These are phyloP conservation scores for Asterochloris sp. DNA, from an alignment of 139 green algal genomes.

Conservation along the genomic window DNA sequence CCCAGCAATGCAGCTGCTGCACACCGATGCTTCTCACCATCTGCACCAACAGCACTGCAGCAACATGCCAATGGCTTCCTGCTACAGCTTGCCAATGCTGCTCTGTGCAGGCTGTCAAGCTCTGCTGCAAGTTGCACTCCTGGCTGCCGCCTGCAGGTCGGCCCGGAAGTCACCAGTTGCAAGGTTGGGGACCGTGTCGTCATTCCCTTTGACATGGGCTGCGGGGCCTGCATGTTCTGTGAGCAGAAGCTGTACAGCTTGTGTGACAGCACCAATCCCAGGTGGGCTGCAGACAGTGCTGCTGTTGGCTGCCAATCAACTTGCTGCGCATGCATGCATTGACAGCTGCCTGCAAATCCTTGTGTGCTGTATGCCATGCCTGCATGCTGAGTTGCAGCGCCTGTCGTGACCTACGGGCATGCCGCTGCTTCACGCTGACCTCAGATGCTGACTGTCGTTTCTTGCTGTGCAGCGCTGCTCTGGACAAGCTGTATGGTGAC, in stretches of 20 bases:
- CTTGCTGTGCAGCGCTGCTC: constrained; percentile 11
- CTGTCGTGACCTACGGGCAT: not conserved
- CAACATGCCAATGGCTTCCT: too few species aligned
- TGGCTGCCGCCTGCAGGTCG: constrained; percentile 20
- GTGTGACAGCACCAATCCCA: constrained; percentile 55
- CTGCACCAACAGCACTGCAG: too few species aligned
- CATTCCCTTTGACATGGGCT: constrained; percentile 68
- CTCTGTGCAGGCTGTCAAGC: too few species aligned
- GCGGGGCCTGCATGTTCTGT: constrained; percentile 64
- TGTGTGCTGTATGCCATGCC: too few species aligned
- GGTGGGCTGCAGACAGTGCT: constrained; percentile 7
- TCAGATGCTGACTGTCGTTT: not conserved
- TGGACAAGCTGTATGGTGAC: constrained; percentile 46
- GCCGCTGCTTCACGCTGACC: not conserved
- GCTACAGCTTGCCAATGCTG: too few species aligned
- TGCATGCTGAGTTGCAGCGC: too few species aligned
- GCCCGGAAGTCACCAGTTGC: constrained; percentile 41
- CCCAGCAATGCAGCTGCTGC: too few species aligned
- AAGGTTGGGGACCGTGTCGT: constrained; percentile 64
- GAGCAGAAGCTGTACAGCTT: constrained; percentile 29
- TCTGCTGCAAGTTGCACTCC: too few species aligned
- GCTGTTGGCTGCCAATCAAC: too few species aligned
- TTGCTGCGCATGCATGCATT: too few species aligned
- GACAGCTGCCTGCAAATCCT: too few species aligned
- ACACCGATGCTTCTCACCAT: too few species aligned